A percentile compares a stretch with the other conserved stretches of the same genome.
Conservation (phyloP, 305 asterid species). For the Plantago lanceolata region DNA sequence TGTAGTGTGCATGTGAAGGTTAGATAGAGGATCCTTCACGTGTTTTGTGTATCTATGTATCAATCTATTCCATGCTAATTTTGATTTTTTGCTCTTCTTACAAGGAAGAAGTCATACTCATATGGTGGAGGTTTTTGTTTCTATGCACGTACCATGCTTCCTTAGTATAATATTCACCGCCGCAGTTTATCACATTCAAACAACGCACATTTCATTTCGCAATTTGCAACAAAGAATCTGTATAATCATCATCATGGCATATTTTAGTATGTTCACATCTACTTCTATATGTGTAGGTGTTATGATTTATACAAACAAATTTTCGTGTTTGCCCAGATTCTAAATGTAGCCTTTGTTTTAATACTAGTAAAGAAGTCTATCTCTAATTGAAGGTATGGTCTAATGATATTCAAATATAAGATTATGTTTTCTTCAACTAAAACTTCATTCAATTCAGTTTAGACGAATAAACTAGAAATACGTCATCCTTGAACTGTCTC, state of each 20-base stretch:
- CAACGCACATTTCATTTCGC: not conserved
- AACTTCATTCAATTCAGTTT: too few species aligned
- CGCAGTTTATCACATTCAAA: not conserved
- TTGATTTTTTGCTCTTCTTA: not conserved
- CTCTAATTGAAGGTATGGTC: too few species aligned
- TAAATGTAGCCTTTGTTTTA: too few species aligned
- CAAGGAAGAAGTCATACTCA: not conserved
- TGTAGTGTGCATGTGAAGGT: conserved; percentile 16
- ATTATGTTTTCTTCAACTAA: too few species aligned
- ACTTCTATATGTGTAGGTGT: too few species aligned
- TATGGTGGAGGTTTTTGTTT: not conserved
- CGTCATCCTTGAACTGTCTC: too few species aligned
- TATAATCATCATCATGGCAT: too few species aligned
- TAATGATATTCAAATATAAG: too few species aligned
- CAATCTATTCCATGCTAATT: not conserved
- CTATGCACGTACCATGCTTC: not conserved
- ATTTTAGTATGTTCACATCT: too few species aligned
- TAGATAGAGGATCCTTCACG: conserved; percentile 6
- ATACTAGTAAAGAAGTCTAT: too few species aligned
- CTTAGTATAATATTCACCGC: not conserved
- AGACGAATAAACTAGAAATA: too few species aligned
- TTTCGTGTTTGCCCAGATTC: fast-evolving
- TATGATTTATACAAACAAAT: too few species aligned
- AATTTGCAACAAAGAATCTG: not conserved
- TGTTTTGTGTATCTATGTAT: not conserved